Conservation (phyloP, 2,329 filamentous ascomycete genomes). For the Pseudogymnoascus pannorum region DNA sequence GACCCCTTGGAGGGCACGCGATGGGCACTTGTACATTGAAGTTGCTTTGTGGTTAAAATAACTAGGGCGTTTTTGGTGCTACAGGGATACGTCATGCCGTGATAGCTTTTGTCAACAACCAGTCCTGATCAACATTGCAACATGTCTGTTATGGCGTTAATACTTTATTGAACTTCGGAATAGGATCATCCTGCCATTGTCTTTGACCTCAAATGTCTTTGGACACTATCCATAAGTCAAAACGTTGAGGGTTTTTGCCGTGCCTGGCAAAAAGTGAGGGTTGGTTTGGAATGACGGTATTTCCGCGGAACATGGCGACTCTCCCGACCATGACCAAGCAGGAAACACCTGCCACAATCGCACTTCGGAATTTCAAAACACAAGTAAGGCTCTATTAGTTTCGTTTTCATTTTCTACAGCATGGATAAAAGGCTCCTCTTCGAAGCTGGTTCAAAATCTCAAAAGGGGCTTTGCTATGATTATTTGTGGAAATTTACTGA, state of each 20-base stretch:
- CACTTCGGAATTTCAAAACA: constrained; percentile 1
- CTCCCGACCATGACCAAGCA: not conserved
- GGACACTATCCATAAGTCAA: not conserved
- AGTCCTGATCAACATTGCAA: not conserved
- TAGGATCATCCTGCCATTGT: not conserved
- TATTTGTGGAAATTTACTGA: not conserved
- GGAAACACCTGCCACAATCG: not conserved
- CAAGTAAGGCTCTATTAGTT: not conserved
- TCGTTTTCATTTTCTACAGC: not conserved
- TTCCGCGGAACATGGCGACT: constrained; percentile 4
- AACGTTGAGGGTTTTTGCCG: not conserved
- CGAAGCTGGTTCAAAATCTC: not conserved
- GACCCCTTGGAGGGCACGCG: not conserved
- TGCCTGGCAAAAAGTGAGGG: not conserved
- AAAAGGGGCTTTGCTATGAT: not conserved
- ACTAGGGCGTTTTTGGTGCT: not conserved
- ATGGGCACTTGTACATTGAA: not conserved
- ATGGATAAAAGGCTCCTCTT: too few relatives aligned
- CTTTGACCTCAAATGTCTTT: not conserved
- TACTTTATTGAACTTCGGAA: not conserved
- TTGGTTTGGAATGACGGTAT: not conserved
- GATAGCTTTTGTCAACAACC: not conserved
- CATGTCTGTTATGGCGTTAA: not conserved
- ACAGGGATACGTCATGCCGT: constrained; percentile 6
- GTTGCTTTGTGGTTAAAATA: not conserved